Conservation (phyloP, 23 red algal genomes). For the Gracilaria gracilis region DNA sequence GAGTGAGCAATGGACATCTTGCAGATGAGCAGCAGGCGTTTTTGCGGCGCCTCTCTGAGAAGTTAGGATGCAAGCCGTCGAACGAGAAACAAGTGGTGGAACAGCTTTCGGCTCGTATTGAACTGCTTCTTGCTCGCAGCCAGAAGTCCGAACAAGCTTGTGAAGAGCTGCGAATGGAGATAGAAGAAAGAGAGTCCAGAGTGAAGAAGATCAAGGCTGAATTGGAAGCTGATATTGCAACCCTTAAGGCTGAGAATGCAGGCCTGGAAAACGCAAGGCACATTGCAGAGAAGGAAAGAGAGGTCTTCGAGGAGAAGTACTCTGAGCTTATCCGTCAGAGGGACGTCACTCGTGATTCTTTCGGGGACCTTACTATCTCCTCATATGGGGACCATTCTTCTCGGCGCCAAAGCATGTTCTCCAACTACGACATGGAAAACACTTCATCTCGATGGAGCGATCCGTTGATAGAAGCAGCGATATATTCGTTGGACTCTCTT, state of each 20-base stretch:
- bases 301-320: slow-evolving; percentile 34
- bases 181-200: slow-evolving; percentile 27
- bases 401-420: slow-evolving; percentile 49
- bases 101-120: slow-evolving; percentile 48
- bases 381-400: slow-evolving; percentile 42
- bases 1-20: slow-evolving; percentile 1
- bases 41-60: slow-evolving; percentile 64
- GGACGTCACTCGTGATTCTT: slow-evolving; percentile 45
- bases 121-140: slow-evolving; percentile 33
- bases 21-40: slow-evolving; percentile 47
- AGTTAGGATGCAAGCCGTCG: slow-evolving; percentile 28
- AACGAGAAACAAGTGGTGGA: slow-evolving; percentile 40
- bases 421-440: slow-evolving; percentile 30
- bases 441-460: slow-evolving; percentile 61
- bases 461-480: slow-evolving; percentile 59
- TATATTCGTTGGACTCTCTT: slow-evolving; percentile 48
- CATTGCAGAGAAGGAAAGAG: slow-evolving; percentile 38
- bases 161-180: slow-evolving; percentile 44
- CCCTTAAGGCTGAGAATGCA: slow-evolving; percentile 61
- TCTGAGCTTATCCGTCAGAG: slow-evolving; percentile 29
- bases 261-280: slow-evolving; percentile 41
- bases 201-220: slow-evolving; percentile 51
- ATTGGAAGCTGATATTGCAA: slow-evolving; percentile 55
- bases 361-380: slow-evolving; percentile 53
- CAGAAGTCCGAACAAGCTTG: slow-evolving; percentile 29